Percentiles rank a stretch among this genome's conserved stretches.
phyloP scores from a whole-genome alignment of 352 stramenopile species.

The Pythium insidiosum region DNA sequence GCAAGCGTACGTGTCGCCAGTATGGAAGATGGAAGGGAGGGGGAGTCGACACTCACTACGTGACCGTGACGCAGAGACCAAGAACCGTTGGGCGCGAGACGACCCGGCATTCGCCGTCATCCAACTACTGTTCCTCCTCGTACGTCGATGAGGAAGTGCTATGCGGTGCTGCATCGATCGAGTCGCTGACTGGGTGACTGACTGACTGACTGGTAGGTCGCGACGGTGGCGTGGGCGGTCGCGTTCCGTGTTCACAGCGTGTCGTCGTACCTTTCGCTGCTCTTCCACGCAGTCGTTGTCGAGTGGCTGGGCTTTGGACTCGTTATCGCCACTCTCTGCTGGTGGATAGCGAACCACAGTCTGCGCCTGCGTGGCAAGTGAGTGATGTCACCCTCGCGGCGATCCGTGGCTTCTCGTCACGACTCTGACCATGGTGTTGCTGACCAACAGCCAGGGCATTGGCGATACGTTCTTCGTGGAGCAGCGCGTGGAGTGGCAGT shows the following conservation, averaged over 20 bases:
- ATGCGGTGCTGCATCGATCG: too few relatives aligned
- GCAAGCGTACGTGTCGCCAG: constrained; percentile 44
- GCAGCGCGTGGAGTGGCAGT: constrained; percentile 98
- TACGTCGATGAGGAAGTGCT: constrained; percentile 8
- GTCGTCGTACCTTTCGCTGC: constrained; percentile 43
- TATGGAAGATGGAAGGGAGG: too few relatives aligned
- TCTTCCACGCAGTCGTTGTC: constrained; percentile 75
- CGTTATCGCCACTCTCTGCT: constrained; percentile 58
- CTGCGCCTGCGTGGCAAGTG: constrained; percentile 54
- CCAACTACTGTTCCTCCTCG: constrained; percentile 89
- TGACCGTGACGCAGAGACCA: constrained; percentile 86
- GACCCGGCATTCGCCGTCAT: constrained; percentile 96
- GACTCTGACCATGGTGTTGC: constrained; percentile 2
- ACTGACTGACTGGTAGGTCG: constrained; percentile 14
- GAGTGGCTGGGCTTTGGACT: constrained; percentile 78
- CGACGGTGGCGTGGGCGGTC: constrained; percentile 72
- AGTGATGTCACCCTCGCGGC: too few relatives aligned
- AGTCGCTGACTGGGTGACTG: not conserved
- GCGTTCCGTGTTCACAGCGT: constrained; percentile 54
- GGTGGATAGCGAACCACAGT: constrained; percentile 70
- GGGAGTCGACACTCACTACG: too few relatives aligned
- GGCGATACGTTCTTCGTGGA: constrained; percentile 87
- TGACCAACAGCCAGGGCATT: constrained; percentile 37
- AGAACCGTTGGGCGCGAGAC: constrained; percentile 98
- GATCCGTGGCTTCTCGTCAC: too few relatives aligned